Evolutionary conservation across 2,329 filamentous ascomycete species (phyloP).

Genomic region (Raffaelea deltoideospora): DNA sequence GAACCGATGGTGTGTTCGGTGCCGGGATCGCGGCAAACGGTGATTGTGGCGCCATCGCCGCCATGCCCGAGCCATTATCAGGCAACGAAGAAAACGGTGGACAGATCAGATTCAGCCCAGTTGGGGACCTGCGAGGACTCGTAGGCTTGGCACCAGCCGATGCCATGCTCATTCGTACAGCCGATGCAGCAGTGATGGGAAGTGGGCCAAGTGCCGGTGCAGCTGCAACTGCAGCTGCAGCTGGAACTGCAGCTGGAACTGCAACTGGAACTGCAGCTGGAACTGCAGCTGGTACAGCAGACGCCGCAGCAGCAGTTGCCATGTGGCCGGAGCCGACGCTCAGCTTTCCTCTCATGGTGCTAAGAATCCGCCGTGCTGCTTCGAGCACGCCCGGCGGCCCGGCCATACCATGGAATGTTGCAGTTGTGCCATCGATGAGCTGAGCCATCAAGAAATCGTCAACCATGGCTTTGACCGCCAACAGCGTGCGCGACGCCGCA

Average conservation of each 20-base stretch:
- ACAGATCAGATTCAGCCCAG: constrained; percentile 1
- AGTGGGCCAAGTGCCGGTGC: no score
- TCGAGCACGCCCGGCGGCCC: constrained; percentile 3
- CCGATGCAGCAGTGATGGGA: no score
- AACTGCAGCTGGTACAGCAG: no score
- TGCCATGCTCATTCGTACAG: background rate
- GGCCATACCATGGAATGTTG: constrained; percentile 1
- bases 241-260: no score
- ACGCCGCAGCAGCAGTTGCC: background rate
- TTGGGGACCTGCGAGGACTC: no score
- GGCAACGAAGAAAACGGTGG: constrained; percentile 1
- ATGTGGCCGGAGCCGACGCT: background rate
- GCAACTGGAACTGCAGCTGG: no score
- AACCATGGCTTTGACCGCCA: background rate
- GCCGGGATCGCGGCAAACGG: constrained; percentile 1
- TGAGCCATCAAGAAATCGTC: constrained; percentile 2
- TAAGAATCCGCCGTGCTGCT: constrained; percentile 5
- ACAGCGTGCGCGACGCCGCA: constrained; percentile 4
- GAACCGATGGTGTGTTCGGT: constrained; percentile 4
- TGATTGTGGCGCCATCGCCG: background rate
- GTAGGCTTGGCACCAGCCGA: no score
- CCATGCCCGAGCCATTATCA: background rate
- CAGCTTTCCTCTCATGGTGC: background rate
- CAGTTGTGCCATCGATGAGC: constrained; percentile 4
- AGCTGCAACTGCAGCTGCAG: no score